Base-by-base conservation (phyloP, 257 asterid species). In the Rhazya stricta region DNA sequence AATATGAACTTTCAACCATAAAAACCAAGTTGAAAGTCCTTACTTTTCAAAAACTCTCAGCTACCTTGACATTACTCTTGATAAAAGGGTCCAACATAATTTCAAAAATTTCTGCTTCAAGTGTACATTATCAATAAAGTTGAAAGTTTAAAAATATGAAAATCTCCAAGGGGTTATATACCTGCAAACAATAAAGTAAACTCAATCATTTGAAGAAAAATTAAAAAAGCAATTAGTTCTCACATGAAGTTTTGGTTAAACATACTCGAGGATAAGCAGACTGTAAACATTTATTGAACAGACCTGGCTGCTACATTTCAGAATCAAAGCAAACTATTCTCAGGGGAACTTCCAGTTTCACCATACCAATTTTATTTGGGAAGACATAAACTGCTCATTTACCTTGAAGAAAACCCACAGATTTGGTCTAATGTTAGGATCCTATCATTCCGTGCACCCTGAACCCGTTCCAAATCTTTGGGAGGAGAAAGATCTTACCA, bases 51-150 rank as follows among this genome's bases (percentile, higher is more conserved):
- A 43, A 13, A 27, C 57, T 43, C 1, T 85, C 85, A 58, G 76
- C 71, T 84, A 89, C 70, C 83, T 82, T 37, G 88, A 74, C 63
- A 90, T 93, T 65, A 77, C 85, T 65, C 85, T 89, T 89, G 78
- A 92, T 84, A 70, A 88, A 79, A 54, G 94, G 81, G 79, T 86
- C 97, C 36, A 90, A 75, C 29, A 87, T 84, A 54, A 79, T 81
- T 73, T 81, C 86, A 73, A 87, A 77, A 85, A 63, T 81, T 77
- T 81, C 39, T 79, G 81, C 67, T 68, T 83, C 23, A 69, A 21
- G 63, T 79, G 75, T 54, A 72, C 75, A 42, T 81, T 78, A 45
- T 48, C 73, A 46, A 74, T 61, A 72, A 76, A 62, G 62, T 85
- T 82, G 85, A 85, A 83, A 74, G 78, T 80, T 67, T 75, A 71